Percentiles rank a stretch among this genome's conserved stretches.
phyloP scores from a whole-genome alignment of 768 basidiomycete genomes.

The Leccinum longicurvipes region DNA sequence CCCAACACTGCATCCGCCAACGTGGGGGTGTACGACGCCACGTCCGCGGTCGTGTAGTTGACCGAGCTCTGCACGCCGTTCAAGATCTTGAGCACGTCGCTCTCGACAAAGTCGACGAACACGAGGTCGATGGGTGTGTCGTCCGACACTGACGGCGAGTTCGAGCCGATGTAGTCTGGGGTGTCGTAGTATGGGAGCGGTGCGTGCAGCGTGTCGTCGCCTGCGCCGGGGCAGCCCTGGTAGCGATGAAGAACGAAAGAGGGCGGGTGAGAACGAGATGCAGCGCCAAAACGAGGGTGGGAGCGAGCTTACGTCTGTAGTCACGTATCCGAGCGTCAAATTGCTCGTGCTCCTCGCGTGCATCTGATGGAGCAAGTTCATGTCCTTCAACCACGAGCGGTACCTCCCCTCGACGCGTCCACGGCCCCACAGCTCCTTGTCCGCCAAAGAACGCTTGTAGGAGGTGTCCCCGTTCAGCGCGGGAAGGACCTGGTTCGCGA shows the following conservation, averaged over 20 bases:
- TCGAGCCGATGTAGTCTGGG: slow-evolving; percentile 60
- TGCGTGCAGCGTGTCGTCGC: slow-evolving; percentile 68
- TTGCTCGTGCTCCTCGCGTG: slow-evolving; percentile 40
- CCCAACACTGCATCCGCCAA: slow-evolving; percentile 37
- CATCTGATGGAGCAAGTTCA: not conserved
- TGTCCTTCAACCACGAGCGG: not conserved
- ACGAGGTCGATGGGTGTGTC: slow-evolving; percentile 66
- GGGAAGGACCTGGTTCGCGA: slow-evolving; percentile 54
- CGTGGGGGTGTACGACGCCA: slow-evolving; percentile 50
- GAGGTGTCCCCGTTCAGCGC: slow-evolving; percentile 44
- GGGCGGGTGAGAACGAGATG: not conserved
- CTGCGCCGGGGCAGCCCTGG: slow-evolving; percentile 67
- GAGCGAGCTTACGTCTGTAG: not conserved
- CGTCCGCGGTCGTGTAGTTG: slow-evolving; percentile 51
- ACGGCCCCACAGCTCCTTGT: not conserved
- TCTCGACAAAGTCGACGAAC: slow-evolving; percentile 68
- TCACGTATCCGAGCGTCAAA: not conserved
- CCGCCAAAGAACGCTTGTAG: no score
- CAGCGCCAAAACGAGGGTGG: not conserved
- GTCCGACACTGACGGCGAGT: slow-evolving; percentile 46
- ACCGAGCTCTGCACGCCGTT: slow-evolving; percentile 52
- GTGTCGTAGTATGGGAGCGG: slow-evolving; percentile 53
- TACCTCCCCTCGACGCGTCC: not conserved
- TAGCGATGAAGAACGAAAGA: not conserved
- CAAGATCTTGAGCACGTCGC: slow-evolving; percentile 47